These are phyloP conservation scores for Solanum bulbocastanum DNA, from an alignment of 257 asterid species.

Conservation along the genomic window DNA sequence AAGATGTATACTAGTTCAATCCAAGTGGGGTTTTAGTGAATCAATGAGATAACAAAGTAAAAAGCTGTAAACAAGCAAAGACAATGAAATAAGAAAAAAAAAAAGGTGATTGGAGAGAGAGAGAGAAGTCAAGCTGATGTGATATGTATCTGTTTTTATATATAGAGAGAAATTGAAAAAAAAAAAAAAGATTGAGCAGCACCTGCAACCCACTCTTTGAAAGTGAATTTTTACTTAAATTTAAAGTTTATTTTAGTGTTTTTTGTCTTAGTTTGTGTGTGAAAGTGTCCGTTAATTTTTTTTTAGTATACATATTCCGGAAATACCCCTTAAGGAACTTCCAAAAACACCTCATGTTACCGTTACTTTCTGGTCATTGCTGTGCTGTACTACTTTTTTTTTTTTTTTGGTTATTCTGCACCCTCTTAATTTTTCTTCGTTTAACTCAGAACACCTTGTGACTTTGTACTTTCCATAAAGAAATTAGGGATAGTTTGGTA, in stretches of 20 bases:
- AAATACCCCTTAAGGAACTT: slow-evolving; percentile 56
- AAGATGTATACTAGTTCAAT: neutral
- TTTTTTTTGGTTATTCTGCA: neutral
- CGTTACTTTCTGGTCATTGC: slow-evolving; percentile 40
- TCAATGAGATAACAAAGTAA: slow-evolving; percentile 30
- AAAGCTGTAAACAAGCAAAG: slow-evolving; percentile 29
- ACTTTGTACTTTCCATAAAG: neutral
- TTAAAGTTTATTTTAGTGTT: neutral
- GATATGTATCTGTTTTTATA: slow-evolving; percentile 15
- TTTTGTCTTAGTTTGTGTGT: slow-evolving; percentile 18
- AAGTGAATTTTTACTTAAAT: slow-evolving; percentile 6
- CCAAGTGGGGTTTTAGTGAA: slow-evolving; percentile 7
- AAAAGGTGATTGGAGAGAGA: neutral
- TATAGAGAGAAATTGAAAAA: slow-evolving; percentile 3
- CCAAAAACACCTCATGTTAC: slow-evolving; percentile 65
- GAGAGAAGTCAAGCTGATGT: slow-evolving; percentile 33
- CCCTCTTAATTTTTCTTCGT: slow-evolving; percentile 6
- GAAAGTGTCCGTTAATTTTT: slow-evolving; percentile 28
- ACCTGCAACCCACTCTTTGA: slow-evolving; percentile 23
- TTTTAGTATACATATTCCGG: slow-evolving; percentile 12
- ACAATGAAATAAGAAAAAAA: slow-evolving; percentile 22
- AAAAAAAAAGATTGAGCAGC: slow-evolving; percentile 9
- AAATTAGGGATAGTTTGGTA: neutral
- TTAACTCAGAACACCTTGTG: neutral
- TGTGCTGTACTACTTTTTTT: slow-evolving; percentile 12